These are phyloP conservation scores for Emmonsiellopsis sp. DNA, from an alignment of 2,329 filamentous ascomycete genomes.

Conservation along the genomic window DNA sequence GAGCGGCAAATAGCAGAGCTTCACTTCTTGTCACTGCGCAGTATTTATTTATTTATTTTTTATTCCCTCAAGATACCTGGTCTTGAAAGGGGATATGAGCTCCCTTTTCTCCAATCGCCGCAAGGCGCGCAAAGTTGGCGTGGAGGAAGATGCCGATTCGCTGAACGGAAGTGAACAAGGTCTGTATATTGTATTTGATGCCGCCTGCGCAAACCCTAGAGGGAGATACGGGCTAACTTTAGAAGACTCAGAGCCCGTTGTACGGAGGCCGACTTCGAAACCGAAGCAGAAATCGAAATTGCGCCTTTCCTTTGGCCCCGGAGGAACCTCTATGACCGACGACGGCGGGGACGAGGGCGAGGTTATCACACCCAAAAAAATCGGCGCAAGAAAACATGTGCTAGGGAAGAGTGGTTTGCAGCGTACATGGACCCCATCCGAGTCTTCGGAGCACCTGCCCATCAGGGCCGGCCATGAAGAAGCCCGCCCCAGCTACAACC, in stretches of 20 bases:
- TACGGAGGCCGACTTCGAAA: slow-evolving; percentile 47
- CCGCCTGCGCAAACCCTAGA: slow-evolving; percentile 18
- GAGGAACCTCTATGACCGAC: slow-evolving; percentile 46
- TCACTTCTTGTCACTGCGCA: not conserved
- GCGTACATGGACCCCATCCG: slow-evolving; percentile 41
- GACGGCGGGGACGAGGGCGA: slow-evolving; percentile 46
- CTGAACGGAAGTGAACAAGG: slow-evolving; percentile 29
- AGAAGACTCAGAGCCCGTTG: slow-evolving; percentile 38
- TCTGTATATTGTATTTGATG: slow-evolving; percentile 23
- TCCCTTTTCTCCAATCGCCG: slow-evolving; percentile 47
- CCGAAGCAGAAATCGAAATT: slow-evolving; percentile 63
- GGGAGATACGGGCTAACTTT: slow-evolving; percentile 23
- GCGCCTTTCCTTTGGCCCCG: slow-evolving; percentile 67
- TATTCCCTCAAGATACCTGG: not conserved
- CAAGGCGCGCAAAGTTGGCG: slow-evolving; percentile 70
- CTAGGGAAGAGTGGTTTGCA: slow-evolving; percentile 59
- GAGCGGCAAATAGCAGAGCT: not conserved
- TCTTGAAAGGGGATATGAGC: slow-evolving; percentile 40
- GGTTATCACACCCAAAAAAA: slow-evolving; percentile 54
- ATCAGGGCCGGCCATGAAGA: slow-evolving; percentile 54
- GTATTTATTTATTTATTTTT: not conserved
- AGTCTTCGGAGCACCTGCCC: slow-evolving; percentile 45
- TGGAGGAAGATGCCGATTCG: slow-evolving; percentile 55
- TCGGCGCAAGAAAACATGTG: slow-evolving; percentile 53
- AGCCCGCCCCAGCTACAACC: slow-evolving; percentile 70